Base-by-base conservation (phyloP, 2,329 filamentous ascomycete genomes). In the Fusarium caatingaense region DNA sequence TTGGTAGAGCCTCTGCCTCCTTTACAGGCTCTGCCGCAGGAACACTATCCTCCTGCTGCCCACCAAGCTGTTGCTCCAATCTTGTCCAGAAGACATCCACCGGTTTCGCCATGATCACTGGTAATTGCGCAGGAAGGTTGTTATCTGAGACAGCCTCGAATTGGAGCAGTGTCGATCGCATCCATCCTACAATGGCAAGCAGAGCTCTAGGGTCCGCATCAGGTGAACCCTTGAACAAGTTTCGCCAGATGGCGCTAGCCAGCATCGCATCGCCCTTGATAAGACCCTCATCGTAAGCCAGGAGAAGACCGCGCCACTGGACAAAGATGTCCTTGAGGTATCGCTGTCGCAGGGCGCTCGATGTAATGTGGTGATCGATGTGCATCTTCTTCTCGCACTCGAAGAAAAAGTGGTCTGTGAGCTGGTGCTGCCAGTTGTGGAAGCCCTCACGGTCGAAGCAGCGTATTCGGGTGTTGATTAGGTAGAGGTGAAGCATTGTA, bases 321-420 rank as follows among this genome's bases (percentile, higher is more conserved):
- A 94, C 85, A 75, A 96, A 98, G 63, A 98, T 86, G 79, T 98
- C 95, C 80, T 98, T 97, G 56, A 92, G 85, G 80, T 91, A 90
- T 68, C 85, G 86, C 79, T 90, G 88, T 41, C 89, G 86, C 71
- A 89, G 82, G 28, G 83, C 83, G 56, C 85, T 83, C 63, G 88
- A 88, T 30, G 82, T 81, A 80, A 91, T 86, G 72, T 91, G 91
- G 84, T 97, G 95, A 78, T 91, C 88, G 67, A 92, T 84, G 66
- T 92, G 92, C 88, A 97, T 95, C 76, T 90, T 88, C 79, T 92
- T 90, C 83, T 97, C 93, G 75, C 92, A 92, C 75, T 92, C 91
- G 83, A 93, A 93, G 85, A 95, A 98, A 85, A 97, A 98, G 80
- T 98, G 94, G 82, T 99, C 94, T 48, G 96, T 89, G 68, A 99